Evolutionary conservation across 164 flowering plant species (phyloP).

Genomic region (Houttuynia cordata): DNA sequence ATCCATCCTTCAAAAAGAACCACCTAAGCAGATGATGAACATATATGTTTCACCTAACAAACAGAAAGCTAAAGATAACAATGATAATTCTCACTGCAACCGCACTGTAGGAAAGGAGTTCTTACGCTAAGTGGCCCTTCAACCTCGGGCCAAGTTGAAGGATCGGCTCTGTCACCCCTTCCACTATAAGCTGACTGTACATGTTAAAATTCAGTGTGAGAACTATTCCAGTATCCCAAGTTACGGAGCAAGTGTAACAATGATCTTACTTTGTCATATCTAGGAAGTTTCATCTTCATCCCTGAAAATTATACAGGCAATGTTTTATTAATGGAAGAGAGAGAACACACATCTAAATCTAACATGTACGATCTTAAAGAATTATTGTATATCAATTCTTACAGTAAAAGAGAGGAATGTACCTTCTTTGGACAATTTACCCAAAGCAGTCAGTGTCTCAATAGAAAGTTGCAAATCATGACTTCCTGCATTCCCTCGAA

Average conservation of each 20-base stretch:
- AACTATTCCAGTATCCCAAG: not conserved
- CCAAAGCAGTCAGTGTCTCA: conserved; percentile 54
- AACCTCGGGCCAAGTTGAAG: conserved; percentile 88
- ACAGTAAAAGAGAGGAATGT: not conserved
- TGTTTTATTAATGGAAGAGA: not conserved
- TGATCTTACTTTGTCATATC: conserved; percentile 68
- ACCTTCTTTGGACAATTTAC: conserved; percentile 76
- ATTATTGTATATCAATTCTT: too few relatives aligned
- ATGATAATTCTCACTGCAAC: not conserved
- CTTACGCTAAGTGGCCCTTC: conserved; percentile 86
- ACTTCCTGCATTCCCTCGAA: conserved; percentile 96
- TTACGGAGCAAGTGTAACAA: not conserved
- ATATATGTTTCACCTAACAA: too few relatives aligned
- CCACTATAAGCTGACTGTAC: conserved; percentile 77
- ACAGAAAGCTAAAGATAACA: not conserved
- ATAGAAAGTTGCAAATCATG: conserved; percentile 77
- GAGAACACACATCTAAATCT: not conserved
- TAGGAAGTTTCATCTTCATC: conserved; percentile 81
- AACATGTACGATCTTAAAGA: not conserved
- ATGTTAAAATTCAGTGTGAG: conserved; percentile 3
- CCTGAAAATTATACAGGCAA: conserved; percentile 29
- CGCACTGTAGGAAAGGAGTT: not conserved
- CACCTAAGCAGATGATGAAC: conserved; percentile 30
- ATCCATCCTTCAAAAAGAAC: conserved; percentile 96
- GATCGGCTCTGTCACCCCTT: conserved; percentile 82